Conservation (phyloP, 139 green algal species). For the Chlorella sp. region DNA sequence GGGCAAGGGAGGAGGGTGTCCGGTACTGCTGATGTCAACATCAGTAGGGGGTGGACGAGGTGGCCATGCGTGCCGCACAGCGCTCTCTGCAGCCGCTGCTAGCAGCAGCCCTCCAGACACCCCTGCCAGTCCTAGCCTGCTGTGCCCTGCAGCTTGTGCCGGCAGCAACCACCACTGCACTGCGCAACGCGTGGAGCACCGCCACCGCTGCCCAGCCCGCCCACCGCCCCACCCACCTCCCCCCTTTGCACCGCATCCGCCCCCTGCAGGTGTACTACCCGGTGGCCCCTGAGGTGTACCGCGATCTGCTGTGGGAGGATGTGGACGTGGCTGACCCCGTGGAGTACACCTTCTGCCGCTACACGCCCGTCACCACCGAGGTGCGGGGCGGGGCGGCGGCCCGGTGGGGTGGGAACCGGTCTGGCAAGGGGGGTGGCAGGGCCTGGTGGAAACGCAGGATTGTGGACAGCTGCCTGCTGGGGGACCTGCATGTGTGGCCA, state of each 20-base stretch:
- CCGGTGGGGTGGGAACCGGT: too few relatives aligned
- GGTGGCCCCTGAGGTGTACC: constrained; percentile 45
- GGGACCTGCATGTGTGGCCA: too few relatives aligned
- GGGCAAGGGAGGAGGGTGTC: neutral
- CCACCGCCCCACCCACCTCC: neutral
- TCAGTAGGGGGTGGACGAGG: too few relatives aligned
- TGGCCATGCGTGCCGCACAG: neutral
- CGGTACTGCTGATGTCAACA: neutral
- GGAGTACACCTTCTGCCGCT: constrained; percentile 51
- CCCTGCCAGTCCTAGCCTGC: neutral
- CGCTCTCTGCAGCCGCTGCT: neutral
- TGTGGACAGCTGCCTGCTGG: too few relatives aligned
- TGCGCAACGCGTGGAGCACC: too few relatives aligned
- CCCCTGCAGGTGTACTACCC: constrained; percentile 43
- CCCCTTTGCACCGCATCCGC: neutral
- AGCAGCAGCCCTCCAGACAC: neutral
- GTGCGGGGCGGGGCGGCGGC: neutral
- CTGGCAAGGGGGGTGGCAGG: too few relatives aligned
- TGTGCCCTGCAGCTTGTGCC: neutral
- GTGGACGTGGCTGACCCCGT: constrained; percentile 47
- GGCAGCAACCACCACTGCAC: too few relatives aligned
- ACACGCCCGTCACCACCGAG: constrained; percentile 52
- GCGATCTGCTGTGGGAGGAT: constrained; percentile 52
- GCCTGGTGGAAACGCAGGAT: too few relatives aligned
- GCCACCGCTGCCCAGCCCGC: too few relatives aligned